Base-by-base conservation (phyloP, 1,139 yeast genomes). In the Taphrina confusa region DNA sequence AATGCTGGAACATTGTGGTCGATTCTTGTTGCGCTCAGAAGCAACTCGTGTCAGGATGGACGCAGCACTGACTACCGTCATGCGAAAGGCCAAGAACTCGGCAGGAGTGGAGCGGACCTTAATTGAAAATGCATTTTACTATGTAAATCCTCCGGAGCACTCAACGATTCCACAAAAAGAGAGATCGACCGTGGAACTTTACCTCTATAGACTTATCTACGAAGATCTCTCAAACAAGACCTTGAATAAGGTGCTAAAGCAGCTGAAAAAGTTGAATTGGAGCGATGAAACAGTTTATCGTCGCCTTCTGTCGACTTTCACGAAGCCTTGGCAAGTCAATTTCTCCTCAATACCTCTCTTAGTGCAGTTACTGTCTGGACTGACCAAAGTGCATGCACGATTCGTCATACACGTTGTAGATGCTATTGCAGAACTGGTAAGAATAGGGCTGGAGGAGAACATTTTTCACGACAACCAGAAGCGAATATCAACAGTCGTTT, bases 1-100 rank as follows among this genome's bases (percentile, higher is more conserved):
- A 8, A 74, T 89, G 57, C 84, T 88, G 68, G 96, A 90, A 68
- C 78, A 82, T 54, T 80, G 89, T 67, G 96, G 96, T 0, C 76
- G 83, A 62, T 82, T 83, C 64, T 74, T 91, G 60, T 71, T 85
- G 51, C 74, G 82, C 64, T 85, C 83, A 61, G 78, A 82, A 0
- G 88, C 83, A 44, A 85, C 83, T 64, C 75, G 75, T 52, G 78
- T 75, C 4, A 74, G 82, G 42, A 87, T 87, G 82, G 75, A 75
- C 31, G 83, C 83, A 64, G 80, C 87, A 84, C 72, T 89, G 42
- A 78, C 75, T 1, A 70, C 85, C 6, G 72, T 89, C 49, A 80
- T 78, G 63, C 75, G 74, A 33, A 80, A 81, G 64, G 79, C 78
- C 63, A 79, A 76, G 54, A 80, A 79, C 55, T 77, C 78, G 27